Evolutionary conservation across 1,139 yeast genomes (phyloP), one percentile per base, ranked within the genome.

Genomic region (Kluyveromyces sp.): DNA sequence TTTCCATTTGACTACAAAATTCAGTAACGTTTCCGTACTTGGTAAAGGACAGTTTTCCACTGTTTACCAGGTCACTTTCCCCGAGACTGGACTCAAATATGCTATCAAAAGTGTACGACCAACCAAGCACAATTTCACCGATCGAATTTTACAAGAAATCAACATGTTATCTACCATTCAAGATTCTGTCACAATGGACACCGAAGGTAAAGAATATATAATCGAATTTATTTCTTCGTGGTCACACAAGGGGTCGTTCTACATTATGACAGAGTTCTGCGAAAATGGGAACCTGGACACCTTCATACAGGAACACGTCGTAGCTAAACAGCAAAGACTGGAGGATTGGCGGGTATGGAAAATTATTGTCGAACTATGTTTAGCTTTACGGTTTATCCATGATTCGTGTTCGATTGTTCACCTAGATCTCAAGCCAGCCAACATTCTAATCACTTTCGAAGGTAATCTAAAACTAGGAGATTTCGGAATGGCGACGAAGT

Each of bases 281-380:
- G 99, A 92, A 60, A 89, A 92, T 58, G 98, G 98, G 1, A 85
- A 92, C 20, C 67, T 92, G 41, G 94, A 81, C 58, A 76, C 78
- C 45, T 92, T 92, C 60, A 65, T 92, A 41, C 94, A 86, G 52
- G 81, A 82, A 60, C 94, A 94, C 46, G 80, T 83, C 50, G 70
- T 84, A n/a, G 69, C 80, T 6, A 74, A 77, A 48, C 56, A 61
- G 25, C 52, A 52, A 19, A 50, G 62, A 26, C 67, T 83, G 38
- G 99, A 92, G 61, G 98, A 92, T 61, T 92, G 96, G 81, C 75
- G 99, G 52, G 89, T 89, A 35, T 92, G 99, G 99, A 92, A 92
- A 66, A 89, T 94, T 34, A 68, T 89, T 50, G 82, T 83, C 43
- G 97, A 92, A 61, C 71, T 88, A 13, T 65, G 86, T 36, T 73